Percentiles rank a stretch among this genome's conserved stretches.
phyloP scores from a whole-genome alignment of 805 yeast species.

The Maudiozyma pseudohumilis region DNA sequence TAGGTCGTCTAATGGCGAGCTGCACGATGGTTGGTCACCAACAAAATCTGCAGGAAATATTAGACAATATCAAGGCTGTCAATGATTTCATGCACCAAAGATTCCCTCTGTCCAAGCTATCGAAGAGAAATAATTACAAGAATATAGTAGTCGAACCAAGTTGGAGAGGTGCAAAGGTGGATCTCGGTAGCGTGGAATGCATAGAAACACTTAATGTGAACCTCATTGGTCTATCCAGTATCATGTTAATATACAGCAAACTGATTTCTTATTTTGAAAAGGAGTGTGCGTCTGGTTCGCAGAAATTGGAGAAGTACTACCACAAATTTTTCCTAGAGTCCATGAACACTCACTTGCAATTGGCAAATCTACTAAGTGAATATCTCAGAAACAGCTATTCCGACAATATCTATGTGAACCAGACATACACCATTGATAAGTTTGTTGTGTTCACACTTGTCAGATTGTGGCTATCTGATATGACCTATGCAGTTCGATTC shows the following conservation, averaged over 20 bases:
- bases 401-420: neutral
- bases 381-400: constrained; percentile 8
- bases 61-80: constrained; percentile 7
- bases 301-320: constrained; percentile 6
- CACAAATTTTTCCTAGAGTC: constrained; percentile 7
- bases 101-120: constrained; percentile 9
- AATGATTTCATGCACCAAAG: constrained; percentile 6
- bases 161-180: constrained; percentile 9
- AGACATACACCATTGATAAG: constrained; percentile 9
- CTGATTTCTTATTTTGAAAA: constrained; percentile 13
- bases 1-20: constrained; percentile 7
- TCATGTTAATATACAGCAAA: constrained; percentile 8
- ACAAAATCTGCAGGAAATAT: constrained; percentile 6
- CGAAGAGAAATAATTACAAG: neutral
- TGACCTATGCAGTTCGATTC: constrained; percentile 8
- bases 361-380: constrained; percentile 3
- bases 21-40: constrained; percentile 2
- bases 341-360: constrained; percentile 4
- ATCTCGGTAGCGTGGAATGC: constrained; percentile 5
- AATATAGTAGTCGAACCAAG: neutral
- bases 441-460: constrained; percentile 7
- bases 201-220: constrained; percentile 9
- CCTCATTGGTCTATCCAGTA: constrained; percentile 8
- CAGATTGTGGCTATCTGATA: constrained; percentile 11
- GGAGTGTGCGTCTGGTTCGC: constrained; percentile 1